Percentiles rank a stretch among this genome's conserved stretches.
These are phyloP conservation scores for Kickxella alabastrina DNA, from an alignment of 192 early-diverging fungal genomes.

Conservation along the genomic window DNA sequence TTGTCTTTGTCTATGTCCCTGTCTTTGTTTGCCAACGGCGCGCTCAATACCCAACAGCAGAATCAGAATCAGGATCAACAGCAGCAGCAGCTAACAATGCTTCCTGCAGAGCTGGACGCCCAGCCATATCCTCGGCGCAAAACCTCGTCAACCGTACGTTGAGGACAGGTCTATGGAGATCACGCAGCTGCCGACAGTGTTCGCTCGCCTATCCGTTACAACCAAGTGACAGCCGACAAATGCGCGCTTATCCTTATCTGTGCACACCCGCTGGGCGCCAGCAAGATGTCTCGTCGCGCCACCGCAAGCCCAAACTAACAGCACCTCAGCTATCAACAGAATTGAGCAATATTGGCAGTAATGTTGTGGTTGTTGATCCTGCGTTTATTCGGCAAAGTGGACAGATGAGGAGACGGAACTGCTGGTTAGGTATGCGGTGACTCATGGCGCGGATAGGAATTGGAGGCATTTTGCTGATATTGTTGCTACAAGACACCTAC, in stretches of 20 bases:
- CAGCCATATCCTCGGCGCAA: no score
- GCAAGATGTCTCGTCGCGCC: neutral
- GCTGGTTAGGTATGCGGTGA: slow-evolving; percentile 15
- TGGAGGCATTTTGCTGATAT: slow-evolving; percentile 28
- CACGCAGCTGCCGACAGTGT: no score
- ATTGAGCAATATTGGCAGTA: no score
- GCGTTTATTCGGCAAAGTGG: slow-evolving; percentile 17
- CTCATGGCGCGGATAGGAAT: slow-evolving; percentile 8
- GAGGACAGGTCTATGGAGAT: neutral
- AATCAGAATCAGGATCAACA: no score
- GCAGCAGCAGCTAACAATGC: neutral
- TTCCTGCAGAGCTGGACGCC: neutral
- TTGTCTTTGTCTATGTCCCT: no score
- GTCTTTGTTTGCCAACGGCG: no score
- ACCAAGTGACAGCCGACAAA: no score
- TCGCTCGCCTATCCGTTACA: no score
- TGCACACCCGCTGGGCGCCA: slow-evolving; percentile 4
- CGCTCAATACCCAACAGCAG: no score
- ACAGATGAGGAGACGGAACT: slow-evolving; percentile 15
- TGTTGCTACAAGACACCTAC: slow-evolving; percentile 25
- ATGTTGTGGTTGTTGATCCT: neutral
- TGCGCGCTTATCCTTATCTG: slow-evolving; percentile 25
- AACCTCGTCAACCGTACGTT: neutral
- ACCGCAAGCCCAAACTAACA: neutral
- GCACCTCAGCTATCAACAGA: neutral